Percentiles rank a stretch among this genome's conserved stretches.
Evolutionary conservation across 129 eudicot species (phyloP).

Genomic region (Apium graveolens): DNA sequence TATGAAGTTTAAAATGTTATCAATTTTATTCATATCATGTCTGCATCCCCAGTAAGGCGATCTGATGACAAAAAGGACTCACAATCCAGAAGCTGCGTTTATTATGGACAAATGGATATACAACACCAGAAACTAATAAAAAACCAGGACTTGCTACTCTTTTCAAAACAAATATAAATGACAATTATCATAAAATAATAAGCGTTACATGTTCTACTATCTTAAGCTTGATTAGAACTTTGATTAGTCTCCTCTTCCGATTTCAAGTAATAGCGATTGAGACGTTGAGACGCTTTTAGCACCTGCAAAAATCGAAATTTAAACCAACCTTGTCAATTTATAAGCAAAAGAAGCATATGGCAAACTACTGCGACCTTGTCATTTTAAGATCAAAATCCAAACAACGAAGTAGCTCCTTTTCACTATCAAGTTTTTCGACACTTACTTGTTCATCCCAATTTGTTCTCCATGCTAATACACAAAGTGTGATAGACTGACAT

Average conservation of each 20-base stretch:
- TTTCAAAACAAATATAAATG: too few species aligned
- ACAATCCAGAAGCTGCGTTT: too few species aligned
- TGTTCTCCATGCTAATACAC: slow-evolving; percentile 48
- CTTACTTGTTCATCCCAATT: slow-evolving; percentile 66
- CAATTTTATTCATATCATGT: too few species aligned
- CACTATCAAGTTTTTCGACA: neutral
- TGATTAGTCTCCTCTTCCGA: slow-evolving; percentile 22
- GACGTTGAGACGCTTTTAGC: slow-evolving; percentile 36
- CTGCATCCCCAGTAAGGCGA: too few species aligned
- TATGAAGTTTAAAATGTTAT: too few species aligned
- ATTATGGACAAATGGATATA: too few species aligned
- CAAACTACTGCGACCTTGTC: neutral
- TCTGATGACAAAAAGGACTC: too few species aligned
- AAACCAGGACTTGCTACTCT: too few species aligned
- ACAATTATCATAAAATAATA: too few species aligned
- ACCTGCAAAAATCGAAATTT: slow-evolving; percentile 24
- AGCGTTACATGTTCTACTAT: neutral
- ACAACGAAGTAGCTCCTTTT: neutral
- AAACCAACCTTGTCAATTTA: neutral
- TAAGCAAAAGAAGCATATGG: neutral
- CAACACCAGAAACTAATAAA: too few species aligned
- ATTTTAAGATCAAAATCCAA: neutral
- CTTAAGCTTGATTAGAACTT: slow-evolving; percentile 20
- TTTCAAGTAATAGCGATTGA: slow-evolving; percentile 37
- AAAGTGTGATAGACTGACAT: slow-evolving; percentile 32